phyloP scores from a whole-genome alignment of 768 basidiomycete genomes.

The Lactarius vividus region DNA sequence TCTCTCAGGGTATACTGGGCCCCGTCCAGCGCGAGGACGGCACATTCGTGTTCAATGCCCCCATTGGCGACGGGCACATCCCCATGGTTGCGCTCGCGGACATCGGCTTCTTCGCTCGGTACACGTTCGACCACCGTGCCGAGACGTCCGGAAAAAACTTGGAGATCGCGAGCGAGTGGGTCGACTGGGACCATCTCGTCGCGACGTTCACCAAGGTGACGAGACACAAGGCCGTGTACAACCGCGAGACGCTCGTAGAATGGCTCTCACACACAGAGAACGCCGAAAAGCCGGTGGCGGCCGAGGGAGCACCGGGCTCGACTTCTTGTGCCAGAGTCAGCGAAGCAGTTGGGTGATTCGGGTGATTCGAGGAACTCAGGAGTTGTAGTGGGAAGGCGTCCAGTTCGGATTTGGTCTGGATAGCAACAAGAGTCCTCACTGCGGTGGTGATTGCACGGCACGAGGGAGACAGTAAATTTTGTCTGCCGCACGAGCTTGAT shows the following conservation, averaged over 20 bases:
- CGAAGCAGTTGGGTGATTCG: too few relatives aligned
- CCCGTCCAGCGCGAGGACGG: conserved; percentile 32
- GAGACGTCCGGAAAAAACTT: conserved; percentile 31
- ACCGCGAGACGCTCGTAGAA: conserved; percentile 26
- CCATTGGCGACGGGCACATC: conserved; percentile 31
- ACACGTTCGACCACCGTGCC: conserved; percentile 34
- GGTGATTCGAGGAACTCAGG: too few relatives aligned
- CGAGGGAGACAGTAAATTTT: too few relatives aligned
- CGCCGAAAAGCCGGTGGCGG: conserved; percentile 29
- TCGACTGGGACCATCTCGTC: conserved; percentile 31
- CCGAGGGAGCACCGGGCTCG: conserved; percentile 19
- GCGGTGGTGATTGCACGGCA: too few relatives aligned
- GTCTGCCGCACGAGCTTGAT: too few relatives aligned
- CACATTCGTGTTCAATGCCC: conserved; percentile 33
- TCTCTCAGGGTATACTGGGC: conserved; percentile 26
- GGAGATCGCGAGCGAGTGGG: conserved; percentile 31
- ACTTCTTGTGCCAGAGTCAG: conserved; percentile 24
- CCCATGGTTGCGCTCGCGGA: conserved; percentile 35
- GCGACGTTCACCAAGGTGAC: conserved; percentile 34
- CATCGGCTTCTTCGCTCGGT: too few relatives aligned
- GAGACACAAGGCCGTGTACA: conserved; percentile 29
- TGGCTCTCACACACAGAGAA: conserved; percentile 28
- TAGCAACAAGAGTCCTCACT: too few relatives aligned
- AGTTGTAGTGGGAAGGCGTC: too few relatives aligned
- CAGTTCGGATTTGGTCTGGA: too few relatives aligned